Evolutionary conservation across 805 yeast species (phyloP), one percentile per base, ranked within the genome.

Genomic region (Schwanniomyces polymorphus): DNA sequence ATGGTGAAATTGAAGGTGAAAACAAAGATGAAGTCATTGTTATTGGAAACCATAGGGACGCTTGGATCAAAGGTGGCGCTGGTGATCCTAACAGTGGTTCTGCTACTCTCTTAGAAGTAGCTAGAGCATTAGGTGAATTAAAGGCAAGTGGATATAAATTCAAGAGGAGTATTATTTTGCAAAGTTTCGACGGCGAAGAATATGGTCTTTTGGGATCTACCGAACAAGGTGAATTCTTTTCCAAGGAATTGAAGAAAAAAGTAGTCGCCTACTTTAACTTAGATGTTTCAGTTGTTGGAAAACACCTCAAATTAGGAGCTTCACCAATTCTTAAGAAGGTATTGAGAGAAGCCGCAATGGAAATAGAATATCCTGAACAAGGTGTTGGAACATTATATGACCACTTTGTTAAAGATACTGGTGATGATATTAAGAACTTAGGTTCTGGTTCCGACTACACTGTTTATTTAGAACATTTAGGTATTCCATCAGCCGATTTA

Each of bases 391-490:
- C 80, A 0, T 67, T 85, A 26, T 70, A 61, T 52, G 80, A 83
- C 28, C 79, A 79, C 55, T 82, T 82, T 71, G 52, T 56, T 0
- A 54, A 61, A 7, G 56, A 58, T 12, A 60, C 70, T 34, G 70
- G 65, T 42, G 70, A 71, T 7, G 56, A 68, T 0, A 68, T 82
- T 41, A 61, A 56, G 2, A 57, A 68, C 17, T 67, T 81, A 11
- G 80, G 81, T 2, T 74, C 80, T 8, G 78, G 80, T 6, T 72
- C 84, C 1, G 86, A 81, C 57, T 78, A 72, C 56, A 72, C 80
- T 2, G 81, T 81, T 8, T 84, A 84, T 54, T 88, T 85, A 61
- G 79, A 79, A 55, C 83, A 81, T 58, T 60, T 85, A 52, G 91
- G 90, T 5, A 78, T 86, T 34, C 88, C 91, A 1, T 75, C 86